A percentile compares a stretch with the other conserved stretches of the same genome.
Conservation (phyloP, 106 monocot genomes). For the Hemerocallis citrina region DNA sequence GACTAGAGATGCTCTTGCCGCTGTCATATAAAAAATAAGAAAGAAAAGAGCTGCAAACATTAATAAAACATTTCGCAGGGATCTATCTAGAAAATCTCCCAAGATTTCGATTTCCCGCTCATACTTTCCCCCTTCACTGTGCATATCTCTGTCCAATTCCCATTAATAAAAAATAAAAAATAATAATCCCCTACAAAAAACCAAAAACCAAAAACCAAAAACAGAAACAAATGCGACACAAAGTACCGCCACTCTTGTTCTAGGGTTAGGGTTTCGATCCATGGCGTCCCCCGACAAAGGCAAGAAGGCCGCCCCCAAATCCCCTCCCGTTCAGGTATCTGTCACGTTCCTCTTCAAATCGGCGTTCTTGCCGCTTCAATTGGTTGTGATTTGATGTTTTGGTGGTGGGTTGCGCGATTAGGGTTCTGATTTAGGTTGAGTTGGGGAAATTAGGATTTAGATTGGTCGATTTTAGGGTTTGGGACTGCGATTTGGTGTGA, state of each 20-base stretch:
- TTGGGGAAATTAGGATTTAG: too few relatives aligned
- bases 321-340: slow-evolving; percentile 6
- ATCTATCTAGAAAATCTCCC: neutral
- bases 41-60: too few relatives aligned
- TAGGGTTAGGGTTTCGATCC: slow-evolving; percentile 9
- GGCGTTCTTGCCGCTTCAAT: neutral
- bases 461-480: too few relatives aligned
- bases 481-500: too few relatives aligned
- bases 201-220: neutral
- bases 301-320: slow-evolving; percentile 9
- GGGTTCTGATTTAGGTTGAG: too few relatives aligned
- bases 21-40: too few relatives aligned
- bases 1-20: too few relatives aligned
- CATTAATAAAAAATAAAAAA: neutral
- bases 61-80: neutral
- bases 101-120: neutral
- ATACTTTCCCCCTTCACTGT: neutral
- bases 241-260: neutral
- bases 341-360: neutral
- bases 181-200: neutral
- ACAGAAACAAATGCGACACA: neutral
- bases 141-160: neutral
- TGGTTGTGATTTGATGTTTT: neutral
- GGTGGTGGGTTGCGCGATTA: too few relatives aligned
- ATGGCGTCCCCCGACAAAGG: slow-evolving; percentile 11